Percentiles rank a stretch among this genome's conserved stretches.
phyloP scores from a whole-genome alignment of 179 eudicot genomes.

The Amaranthus tricolor region DNA sequence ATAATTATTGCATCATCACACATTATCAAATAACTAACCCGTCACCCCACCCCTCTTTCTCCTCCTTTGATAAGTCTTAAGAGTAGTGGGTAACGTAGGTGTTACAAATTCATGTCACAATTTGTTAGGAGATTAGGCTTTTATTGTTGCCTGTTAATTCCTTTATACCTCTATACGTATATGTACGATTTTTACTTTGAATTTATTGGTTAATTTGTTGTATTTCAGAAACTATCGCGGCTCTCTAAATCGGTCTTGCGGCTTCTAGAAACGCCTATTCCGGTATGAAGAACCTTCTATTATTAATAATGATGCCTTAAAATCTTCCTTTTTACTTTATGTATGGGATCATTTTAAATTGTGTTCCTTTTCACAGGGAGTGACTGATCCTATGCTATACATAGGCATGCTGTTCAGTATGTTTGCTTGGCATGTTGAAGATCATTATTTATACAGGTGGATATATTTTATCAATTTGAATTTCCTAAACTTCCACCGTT shows the following conservation, averaged over 20 bases:
- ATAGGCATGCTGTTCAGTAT: slow-evolving; percentile 98
- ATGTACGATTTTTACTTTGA: neutral
- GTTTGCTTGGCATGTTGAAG: slow-evolving; percentile 99
- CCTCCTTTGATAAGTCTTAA: no score
- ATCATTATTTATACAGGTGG: slow-evolving; percentile 95
- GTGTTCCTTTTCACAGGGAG: slow-evolving; percentile 56
- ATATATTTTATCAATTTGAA: slow-evolving; percentile 5
- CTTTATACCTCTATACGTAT: neutral
- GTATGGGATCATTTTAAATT: neutral
- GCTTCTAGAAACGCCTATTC: slow-evolving; percentile 70
- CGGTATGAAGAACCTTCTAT: slow-evolving; percentile 44
- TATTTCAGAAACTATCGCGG: slow-evolving; percentile 82
- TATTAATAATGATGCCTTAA: slow-evolving; percentile 1
- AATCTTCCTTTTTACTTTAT: neutral
- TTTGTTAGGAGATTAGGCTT: neutral
- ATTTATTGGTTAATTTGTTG: neutral
- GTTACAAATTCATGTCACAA: neutral
- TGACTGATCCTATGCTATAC: slow-evolving; percentile 98
- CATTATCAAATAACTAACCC: no score
- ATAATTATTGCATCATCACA: no score
- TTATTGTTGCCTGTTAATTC: neutral
- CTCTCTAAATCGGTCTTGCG: slow-evolving; percentile 79
- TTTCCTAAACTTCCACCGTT: no score
- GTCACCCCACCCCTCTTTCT: no score
- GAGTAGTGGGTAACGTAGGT: no score